phyloP scores from a whole-genome alignment of 2,329 filamentous ascomycete genomes.

The Neopestalotiopsis rosae region DNA sequence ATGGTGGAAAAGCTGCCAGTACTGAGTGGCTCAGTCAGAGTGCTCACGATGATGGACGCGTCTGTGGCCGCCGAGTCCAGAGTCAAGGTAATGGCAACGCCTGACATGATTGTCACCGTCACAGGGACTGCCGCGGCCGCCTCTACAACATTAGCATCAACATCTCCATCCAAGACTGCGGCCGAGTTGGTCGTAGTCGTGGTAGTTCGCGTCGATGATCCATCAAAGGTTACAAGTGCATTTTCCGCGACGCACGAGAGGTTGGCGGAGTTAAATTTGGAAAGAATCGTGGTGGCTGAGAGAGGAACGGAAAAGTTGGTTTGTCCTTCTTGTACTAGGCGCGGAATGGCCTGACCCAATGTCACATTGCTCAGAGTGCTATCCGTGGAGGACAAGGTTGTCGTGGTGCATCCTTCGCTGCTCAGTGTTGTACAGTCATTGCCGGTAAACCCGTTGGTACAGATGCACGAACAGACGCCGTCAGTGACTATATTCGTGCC shows the following conservation, averaged over 20 bases:
- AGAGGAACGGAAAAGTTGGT: constrained; percentile 79
- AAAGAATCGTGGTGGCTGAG: constrained; percentile 70
- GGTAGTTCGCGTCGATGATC: constrained; percentile 47
- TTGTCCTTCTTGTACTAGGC: constrained; percentile 69
- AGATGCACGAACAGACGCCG: constrained; percentile 82
- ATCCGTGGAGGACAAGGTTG: constrained; percentile 46
- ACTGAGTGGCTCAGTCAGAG: constrained; percentile 24
- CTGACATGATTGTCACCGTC: constrained; percentile 37
- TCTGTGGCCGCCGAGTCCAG: constrained; percentile 28
- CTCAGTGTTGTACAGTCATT: constrained; percentile 54
- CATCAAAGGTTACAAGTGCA: constrained; percentile 83
- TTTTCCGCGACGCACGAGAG: constrained; percentile 87
- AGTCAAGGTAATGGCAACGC: constrained; percentile 40
- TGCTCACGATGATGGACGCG: constrained; percentile 18
- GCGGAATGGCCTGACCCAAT: constrained; percentile 78
- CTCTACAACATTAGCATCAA: constrained; percentile 27
- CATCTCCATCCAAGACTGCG: constrained; percentile 27
- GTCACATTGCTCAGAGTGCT: constrained; percentile 70
- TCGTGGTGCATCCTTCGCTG: constrained; percentile 58
- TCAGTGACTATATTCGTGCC: constrained; percentile 75
- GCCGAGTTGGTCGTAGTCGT: constrained; percentile 31
- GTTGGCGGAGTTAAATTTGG: constrained; percentile 75
- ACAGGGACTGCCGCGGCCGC: constrained; percentile 34
- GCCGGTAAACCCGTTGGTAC: constrained; percentile 83
- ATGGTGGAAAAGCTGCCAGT: constrained; percentile 27